These are phyloP conservation scores for Knufia petricola DNA, from an alignment of 2,329 filamentous ascomycete genomes.

Conservation along the genomic window DNA sequence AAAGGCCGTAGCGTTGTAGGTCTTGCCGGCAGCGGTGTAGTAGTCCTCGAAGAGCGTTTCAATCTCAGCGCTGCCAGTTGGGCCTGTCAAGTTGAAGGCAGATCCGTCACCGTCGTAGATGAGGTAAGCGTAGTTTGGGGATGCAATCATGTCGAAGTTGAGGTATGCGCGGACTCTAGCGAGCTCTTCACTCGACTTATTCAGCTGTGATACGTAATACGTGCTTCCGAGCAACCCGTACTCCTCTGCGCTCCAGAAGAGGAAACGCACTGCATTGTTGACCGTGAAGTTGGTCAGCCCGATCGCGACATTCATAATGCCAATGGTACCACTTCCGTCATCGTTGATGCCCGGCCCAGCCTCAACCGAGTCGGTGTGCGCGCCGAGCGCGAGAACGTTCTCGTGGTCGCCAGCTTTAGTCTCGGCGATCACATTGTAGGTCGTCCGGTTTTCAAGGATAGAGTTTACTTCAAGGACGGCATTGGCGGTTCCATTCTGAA, in stretches of 20 bases:
- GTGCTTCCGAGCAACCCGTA: slow-evolving; percentile 53
- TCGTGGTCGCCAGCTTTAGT: slow-evolving; percentile 49
- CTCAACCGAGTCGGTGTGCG: slow-evolving; percentile 52
- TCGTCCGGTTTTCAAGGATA: slow-evolving; percentile 38
- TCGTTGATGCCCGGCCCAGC: slow-evolving; percentile 66
- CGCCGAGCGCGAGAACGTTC: slow-evolving; percentile 50
- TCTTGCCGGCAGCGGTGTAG: slow-evolving; percentile 52
- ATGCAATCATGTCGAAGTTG: slow-evolving; percentile 64
- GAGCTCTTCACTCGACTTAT: slow-evolving; percentile 35
- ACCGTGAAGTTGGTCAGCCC: slow-evolving; percentile 61
- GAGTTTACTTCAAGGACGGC: slow-evolving; percentile 35
- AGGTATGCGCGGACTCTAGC: slow-evolving; percentile 57
- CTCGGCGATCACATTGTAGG: slow-evolving; percentile 51
- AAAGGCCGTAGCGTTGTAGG: slow-evolving; percentile 63
- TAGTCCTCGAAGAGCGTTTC: slow-evolving; percentile 58
- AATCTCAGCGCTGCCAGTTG: slow-evolving; percentile 58
- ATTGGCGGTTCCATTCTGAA: slow-evolving; percentile 38
- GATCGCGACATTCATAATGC: slow-evolving; percentile 50
- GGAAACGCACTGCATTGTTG: slow-evolving; percentile 60
- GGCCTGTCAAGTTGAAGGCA: slow-evolving; percentile 45
- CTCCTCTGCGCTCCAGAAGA: slow-evolving; percentile 56
- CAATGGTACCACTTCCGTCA: slow-evolving; percentile 59
- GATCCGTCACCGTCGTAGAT: slow-evolving; percentile 51
- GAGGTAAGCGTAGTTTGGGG: slow-evolving; percentile 46
- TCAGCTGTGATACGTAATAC: slow-evolving; percentile 45